phyloP scores from a whole-genome alignment of 352 stramenopile genomes.

The Pythium vanterpoolii region DNA sequence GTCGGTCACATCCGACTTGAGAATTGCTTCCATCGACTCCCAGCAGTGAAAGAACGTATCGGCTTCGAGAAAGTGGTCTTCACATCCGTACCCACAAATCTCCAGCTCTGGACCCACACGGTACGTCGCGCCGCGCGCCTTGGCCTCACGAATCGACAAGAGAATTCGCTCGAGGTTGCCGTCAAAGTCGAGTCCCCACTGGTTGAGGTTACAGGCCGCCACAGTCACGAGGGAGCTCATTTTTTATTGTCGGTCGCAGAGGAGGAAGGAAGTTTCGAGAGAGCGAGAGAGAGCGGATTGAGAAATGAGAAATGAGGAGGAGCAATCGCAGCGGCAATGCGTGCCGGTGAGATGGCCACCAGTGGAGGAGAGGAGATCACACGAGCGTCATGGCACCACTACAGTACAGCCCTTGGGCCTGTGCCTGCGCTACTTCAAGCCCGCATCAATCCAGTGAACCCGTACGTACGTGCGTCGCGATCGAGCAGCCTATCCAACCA shows the following conservation, averaged over 20 bases:
- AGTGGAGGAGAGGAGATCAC: too few species aligned
- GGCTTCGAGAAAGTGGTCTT: constrained; percentile 98
- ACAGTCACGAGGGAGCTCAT: constrained; percentile 92
- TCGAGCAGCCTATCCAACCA: not conserved
- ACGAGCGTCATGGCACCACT: too few species aligned
- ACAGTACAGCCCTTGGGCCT: not conserved
- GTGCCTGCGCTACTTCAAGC: not conserved
- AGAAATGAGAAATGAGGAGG: not conserved
- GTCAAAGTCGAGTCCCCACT: constrained; percentile 99
- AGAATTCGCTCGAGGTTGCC: constrained; percentile 94
- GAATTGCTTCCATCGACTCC: constrained; percentile 89
- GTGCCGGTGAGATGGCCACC: too few species aligned
- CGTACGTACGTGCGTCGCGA: not conserved
- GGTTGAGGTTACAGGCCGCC: constrained; percentile 98
- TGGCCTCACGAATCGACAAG: constrained; percentile 88
- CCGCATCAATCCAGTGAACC: not conserved
- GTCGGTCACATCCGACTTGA: constrained; percentile 88
- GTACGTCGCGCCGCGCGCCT: constrained; percentile 84
- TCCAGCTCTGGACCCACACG: constrained; percentile 97
- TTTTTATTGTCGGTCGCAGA: constrained; percentile 4
- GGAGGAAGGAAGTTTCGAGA: not conserved
- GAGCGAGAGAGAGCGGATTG: constrained; percentile 3
- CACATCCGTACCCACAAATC: constrained; percentile 97
- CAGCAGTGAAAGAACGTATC: constrained; percentile 98
- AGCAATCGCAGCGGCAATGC: not conserved